Conservation (phyloP, 805 yeast species). For the Danielozyma ontarioensis region DNA sequence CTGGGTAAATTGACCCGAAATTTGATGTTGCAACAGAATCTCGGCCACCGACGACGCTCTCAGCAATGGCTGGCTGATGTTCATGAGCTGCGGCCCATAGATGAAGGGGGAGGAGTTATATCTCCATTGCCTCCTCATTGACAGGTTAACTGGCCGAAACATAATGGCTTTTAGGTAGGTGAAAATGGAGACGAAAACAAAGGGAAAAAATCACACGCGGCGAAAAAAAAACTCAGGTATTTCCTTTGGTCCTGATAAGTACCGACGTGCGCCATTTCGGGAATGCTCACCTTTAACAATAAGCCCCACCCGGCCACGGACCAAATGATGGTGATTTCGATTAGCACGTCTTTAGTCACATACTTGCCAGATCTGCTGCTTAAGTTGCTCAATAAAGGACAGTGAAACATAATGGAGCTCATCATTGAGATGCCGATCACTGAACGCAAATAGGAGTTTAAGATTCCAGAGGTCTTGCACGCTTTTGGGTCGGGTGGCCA, state of each 20-base stretch:
- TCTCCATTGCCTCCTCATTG: conserved; percentile 12
- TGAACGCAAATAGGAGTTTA: conserved; percentile 54
- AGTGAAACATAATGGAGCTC: conserved; percentile 41
- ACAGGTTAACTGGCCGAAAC: not conserved
- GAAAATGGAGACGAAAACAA: too few relatives aligned
- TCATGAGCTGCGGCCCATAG: conserved; percentile 33
- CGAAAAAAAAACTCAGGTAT: conserved; percentile 26
- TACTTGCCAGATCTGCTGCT: conserved; percentile 37
- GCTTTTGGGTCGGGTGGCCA: conserved; percentile 37
- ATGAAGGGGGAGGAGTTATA: conserved; percentile 21
- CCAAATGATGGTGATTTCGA: too few relatives aligned
- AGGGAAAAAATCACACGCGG: not conserved
- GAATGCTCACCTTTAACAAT: too few relatives aligned
- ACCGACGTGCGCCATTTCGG: too few relatives aligned
- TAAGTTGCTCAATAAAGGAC: conserved; percentile 50
- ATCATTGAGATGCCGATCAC: conserved; percentile 38
- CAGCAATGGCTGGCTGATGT: conserved; percentile 38
- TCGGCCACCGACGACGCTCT: conserved; percentile 36
- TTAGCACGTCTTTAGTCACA: too few relatives aligned
- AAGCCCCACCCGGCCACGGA: too few relatives aligned
- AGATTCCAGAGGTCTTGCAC: conserved; percentile 62
- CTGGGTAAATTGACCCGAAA: not conserved
- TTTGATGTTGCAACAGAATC: not conserved
- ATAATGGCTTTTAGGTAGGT: too few relatives aligned
- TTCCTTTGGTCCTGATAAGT: too few relatives aligned